These are phyloP conservation scores for Andrographis paniculata DNA, from an alignment of 305 asterid species.

Conservation along the genomic window DNA sequence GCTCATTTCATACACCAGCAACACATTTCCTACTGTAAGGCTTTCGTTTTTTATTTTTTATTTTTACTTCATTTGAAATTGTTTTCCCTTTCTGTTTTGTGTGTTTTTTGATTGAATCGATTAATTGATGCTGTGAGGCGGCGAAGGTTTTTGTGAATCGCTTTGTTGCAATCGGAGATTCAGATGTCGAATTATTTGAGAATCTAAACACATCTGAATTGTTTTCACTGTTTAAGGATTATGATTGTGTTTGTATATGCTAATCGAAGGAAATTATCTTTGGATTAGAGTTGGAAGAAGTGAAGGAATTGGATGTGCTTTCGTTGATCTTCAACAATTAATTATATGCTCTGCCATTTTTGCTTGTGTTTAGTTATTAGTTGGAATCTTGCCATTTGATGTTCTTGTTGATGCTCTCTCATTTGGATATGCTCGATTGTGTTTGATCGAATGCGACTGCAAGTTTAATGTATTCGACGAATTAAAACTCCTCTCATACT, in stretches of 20 bases:
- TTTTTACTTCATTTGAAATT: neutral
- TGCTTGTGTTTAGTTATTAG: neutral
- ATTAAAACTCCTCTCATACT: too few species aligned
- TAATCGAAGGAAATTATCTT: too few species aligned
- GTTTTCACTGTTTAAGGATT: too few species aligned
- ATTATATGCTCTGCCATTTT: neutral
- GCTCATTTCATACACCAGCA: conserved; percentile 82
- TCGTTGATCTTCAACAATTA: too few species aligned
- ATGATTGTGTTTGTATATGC: too few species aligned
- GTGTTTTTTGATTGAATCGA: neutral
- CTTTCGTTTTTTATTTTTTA: neutral
- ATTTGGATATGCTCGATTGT: neutral
- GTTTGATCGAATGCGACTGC: too few species aligned
- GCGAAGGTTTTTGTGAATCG: neutral
- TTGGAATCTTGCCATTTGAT: neutral
- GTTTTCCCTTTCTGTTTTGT: neutral
- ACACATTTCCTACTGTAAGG: conserved; percentile 68
- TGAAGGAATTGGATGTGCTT: too few species aligned
- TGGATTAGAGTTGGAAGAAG: too few species aligned
- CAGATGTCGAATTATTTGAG: too few species aligned
- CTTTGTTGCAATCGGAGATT: conserved; percentile 4
- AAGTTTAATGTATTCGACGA: too few species aligned
- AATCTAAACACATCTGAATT: too few species aligned
- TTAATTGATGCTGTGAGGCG: conserved; percentile 5
- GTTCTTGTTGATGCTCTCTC: neutral